Evolutionary conservation across 352 stramenopile genomes (phyloP), one percentile per base, ranked within the genome.

Genomic region (Pythium guiyangense): DNA sequence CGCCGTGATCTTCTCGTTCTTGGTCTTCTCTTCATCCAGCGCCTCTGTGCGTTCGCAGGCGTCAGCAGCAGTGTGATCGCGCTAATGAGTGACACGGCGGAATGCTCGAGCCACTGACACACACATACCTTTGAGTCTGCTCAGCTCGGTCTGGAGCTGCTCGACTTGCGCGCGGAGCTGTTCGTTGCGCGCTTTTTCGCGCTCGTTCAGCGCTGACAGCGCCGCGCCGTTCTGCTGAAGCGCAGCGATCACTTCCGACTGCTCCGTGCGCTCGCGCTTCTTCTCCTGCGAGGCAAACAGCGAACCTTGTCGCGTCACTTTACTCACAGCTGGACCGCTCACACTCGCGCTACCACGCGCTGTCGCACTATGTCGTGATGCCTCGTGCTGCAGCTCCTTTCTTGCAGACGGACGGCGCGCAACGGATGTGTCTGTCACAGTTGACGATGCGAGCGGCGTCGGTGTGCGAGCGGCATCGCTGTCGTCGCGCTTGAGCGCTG

Each of bases 151-250:
- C 0, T 53, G 66, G 3, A 90, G 54, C 56, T 66, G 58, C 20
- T 58, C 53, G 15, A 86, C 54, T 22, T 86, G 66, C 18, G 60
- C 62, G 25, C 57, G 71, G 11, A 90, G 43, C 20, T 71, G 63
- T 11, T 70, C 61, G n/a, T 68, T 74, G 10, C 74, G 54, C 0
- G 59, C 60, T 34, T 84, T 86, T 44, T 88, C 79, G 8, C 70
- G 69, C 43, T 78, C 64, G 35, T 83, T 87, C 2, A 73, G 49
- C 4, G 54, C 42, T 6, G 72, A 73, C 4, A 90, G 64, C 1
- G 71, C 60, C 25, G 61, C 54, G 8, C 83, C 31, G 42, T 87
- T 90, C 15, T 83, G 69, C 37, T 84, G 77, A 26, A 90, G 43
- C 17, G 69, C 50, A 3, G 62, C 25, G 20, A 83, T 64, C 2